Percentiles rank a stretch among this genome's conserved stretches.
These are phyloP conservation scores for Lasiodiplodia sp. DNA, from an alignment of 2,329 filamentous ascomycete species.

Conservation along the genomic window DNA sequence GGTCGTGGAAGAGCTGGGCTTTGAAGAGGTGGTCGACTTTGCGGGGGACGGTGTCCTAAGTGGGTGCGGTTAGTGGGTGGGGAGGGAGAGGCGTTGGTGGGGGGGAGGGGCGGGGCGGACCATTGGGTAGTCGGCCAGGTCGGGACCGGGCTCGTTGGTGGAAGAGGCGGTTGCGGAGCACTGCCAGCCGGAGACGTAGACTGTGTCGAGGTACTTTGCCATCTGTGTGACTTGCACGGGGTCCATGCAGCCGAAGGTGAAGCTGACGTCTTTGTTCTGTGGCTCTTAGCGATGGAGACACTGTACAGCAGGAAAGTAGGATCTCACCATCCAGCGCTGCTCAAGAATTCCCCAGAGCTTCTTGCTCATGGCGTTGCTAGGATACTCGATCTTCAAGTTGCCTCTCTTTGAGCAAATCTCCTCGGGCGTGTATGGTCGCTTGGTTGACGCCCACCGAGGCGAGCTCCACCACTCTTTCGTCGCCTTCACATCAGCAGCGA, in stretches of 20 bases:
- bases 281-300: background rate
- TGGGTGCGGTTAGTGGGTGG: no score
- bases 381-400: constrained; percentile 82
- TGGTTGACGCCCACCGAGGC: constrained; percentile 85
- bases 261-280: constrained; percentile 79
- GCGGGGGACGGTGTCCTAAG: constrained; percentile 87
- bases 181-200: constrained; percentile 96
- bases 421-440: constrained; percentile 86
- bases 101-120: background rate
- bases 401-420: constrained; percentile 92
- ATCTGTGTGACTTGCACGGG: constrained; percentile 97
- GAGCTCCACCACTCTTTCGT: constrained; percentile 90
- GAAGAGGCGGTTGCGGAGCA: constrained; percentile 89
- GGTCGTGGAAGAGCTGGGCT: constrained; percentile 95
- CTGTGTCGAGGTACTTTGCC: constrained; percentile 93
- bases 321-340: constrained; percentile 72
- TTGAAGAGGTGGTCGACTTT: constrained; percentile 94
- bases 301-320: no score
- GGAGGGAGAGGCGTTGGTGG: no score
- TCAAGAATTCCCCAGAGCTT: constrained; percentile 90
- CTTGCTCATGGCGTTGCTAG: constrained; percentile 83
- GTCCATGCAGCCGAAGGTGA: constrained; percentile 91
- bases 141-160: constrained; percentile 88
- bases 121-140: constrained; percentile 87
- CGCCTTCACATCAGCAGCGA: constrained; percentile 71